phyloP scores from a whole-genome alignment of 1,139 yeast species.

The Geotrichum reessii region DNA sequence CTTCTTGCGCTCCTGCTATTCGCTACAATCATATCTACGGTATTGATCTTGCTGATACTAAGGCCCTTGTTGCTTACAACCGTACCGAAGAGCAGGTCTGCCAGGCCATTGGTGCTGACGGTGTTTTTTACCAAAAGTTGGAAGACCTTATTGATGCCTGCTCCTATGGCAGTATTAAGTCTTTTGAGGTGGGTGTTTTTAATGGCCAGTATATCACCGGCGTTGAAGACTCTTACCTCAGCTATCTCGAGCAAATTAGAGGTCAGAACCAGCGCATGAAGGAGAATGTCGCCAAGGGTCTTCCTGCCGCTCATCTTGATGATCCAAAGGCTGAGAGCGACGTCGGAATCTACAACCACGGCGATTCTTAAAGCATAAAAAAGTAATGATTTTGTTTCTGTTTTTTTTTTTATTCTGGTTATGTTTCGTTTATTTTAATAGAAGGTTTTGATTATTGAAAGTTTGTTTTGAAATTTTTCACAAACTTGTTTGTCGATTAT shows the following conservation, averaged over 20 bases:
- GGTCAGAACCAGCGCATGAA: conserved; percentile 68
- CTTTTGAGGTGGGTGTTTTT: conserved; percentile 95
- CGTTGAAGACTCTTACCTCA: conserved; percentile 72
- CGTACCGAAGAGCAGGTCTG: conserved; percentile 71
- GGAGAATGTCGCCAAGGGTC: conserved; percentile 59
- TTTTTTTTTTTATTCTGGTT: neutral
- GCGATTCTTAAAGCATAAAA: conserved; percentile 48
- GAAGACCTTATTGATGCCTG: conserved; percentile 81
- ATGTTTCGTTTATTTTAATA: conserved; percentile 2
- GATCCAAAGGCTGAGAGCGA: conserved; percentile 87
- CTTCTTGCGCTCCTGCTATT: conserved; percentile 96
- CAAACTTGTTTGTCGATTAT: neutral
- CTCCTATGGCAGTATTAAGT: conserved; percentile 38
- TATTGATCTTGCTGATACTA: conserved; percentile 92
- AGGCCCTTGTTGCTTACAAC: conserved; percentile 84
- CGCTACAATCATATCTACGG: conserved; percentile 94
- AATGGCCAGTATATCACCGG: conserved; percentile 93
- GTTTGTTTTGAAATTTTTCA: neutral
- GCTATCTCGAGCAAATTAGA: conserved; percentile 75
- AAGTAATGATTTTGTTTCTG: neutral
- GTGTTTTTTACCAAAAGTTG: conserved; percentile 80
- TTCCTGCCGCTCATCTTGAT: conserved; percentile 37
- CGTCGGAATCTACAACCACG: conserved; percentile 81
- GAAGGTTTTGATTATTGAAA: neutral
- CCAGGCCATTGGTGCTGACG: conserved; percentile 81